Base-by-base conservation (phyloP, 345 rosid species). In the Melastoma malabathricum region DNA sequence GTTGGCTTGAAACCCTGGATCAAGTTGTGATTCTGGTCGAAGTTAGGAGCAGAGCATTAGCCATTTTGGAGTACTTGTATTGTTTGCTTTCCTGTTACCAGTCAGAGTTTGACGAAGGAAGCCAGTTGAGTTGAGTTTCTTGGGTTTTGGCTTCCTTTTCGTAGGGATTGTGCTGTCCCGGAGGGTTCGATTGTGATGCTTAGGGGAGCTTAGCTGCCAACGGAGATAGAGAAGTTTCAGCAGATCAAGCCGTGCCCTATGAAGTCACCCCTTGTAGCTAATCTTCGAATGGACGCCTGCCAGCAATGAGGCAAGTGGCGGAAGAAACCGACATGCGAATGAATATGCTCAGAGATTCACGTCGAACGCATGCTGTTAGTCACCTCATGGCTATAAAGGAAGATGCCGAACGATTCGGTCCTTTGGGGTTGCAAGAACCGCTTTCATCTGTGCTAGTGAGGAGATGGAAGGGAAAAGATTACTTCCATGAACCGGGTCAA, bases 391-490 rank as follows among this genome's bases (percentile, higher is more conserved):
- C 58, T 4, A 68, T 64, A 47, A 68, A 64, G 61, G 71, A 74
- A 45, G 83, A 64, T 22, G 64, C 43, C 62, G 43, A 66, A 43
- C 75, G 53, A 62, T 64, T 64, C 60, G 61, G 43, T 65, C 44
- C 41, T 4, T 59, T 65, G 43, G 67, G 68, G 13, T 45, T 67
- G 22, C 71, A 56, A 54, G 59, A 53, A 59, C 54, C 48, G 0
- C 76, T 58, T 52, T 74, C 68, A 0, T 43, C 69, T 55, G 65
- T 68, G 0, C 79, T 80, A 27, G 58, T 56, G 43, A 72, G 79
- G 68, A 64, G 71, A 6, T 68, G 82, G 89, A 82, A 79, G 58
- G 87, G 83, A 31, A 78, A 75, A 60, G 75, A 64, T 15, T 77
- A 64, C 46, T 44, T 74, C 52, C 60, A 69, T 17, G 72, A 72